Base-by-base conservation (phyloP, 208 protist genomes). In the Leptomonas pyrrhocoris region DNA sequence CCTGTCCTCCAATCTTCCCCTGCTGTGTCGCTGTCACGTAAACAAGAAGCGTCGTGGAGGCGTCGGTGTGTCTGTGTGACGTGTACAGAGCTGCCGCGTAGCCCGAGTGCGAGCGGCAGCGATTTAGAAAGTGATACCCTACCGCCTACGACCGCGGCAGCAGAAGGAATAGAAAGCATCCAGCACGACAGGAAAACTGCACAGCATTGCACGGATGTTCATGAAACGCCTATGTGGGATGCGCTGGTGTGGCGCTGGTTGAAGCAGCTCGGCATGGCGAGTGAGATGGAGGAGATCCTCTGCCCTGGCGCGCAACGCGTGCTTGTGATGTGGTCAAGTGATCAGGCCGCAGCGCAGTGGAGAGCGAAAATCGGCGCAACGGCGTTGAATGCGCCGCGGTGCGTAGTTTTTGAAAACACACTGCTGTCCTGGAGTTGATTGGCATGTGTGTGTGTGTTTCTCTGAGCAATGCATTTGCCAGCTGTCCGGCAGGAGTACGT, bases 231-330 rank as follows among this genome's bases (percentile, higher is more conserved):
- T 6, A 0, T 8, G 59, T 56, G 60, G 48, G 48, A 54, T 28
- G 48, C 27, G 11, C 30, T 76, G 25, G 71, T 76, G 38, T 76
- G 71, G 71, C 71, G 56, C 5, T 76, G 71, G 71, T 36, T 76
- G n/a, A 16, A 30, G 7, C 30, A 23, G 36, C 55, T 70, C 12
- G 71, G 55, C 34, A 64, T 76, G 62, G 23, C 54, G 21, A 46
- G 58, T 21, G 62, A 48, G 2, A 48, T 70, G 9, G 71, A 45
- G 11, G 71, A 76, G 23, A n/a, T 76, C 3, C 15, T 76, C 9
- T 27, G 13, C n/a, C 71, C 71, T 3, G 71, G 62, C 1, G 56
- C 30, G 38, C 42, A 40, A 18, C 62, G 62, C 19, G 48, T 76
- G 36, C 38, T 70, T 23, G 71, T 76, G 23, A 12, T 38, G 55